Evolutionary conservation across 495 filamentous ascomycete species (phyloP), one percentile per base, ranked within the genome.

Genomic region (Beverwykella pulmonaria): DNA sequence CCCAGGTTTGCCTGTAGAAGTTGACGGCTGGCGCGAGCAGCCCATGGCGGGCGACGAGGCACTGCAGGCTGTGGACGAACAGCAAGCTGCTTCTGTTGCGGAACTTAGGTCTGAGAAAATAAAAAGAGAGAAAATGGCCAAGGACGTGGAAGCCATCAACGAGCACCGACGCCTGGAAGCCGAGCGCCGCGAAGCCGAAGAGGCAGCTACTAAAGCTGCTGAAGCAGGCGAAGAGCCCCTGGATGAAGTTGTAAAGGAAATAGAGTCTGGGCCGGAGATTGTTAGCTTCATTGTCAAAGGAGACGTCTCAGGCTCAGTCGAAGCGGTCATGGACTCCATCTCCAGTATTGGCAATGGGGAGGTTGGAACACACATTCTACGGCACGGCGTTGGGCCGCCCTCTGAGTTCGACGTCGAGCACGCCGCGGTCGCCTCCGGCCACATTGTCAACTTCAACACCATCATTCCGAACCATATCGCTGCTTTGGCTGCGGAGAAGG

Each of bases 11-110:
- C 92, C 94, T 0, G 90, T 97, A 7, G 92, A 97, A 73, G 84
- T 99, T 52, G 88, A 96, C 62, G 95, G 95, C 3, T 99, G 95
- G 95, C 87, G 87, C 67, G 92, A 96, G 55, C 90, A 93, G 48
- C 93, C 95, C 0, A 79, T 80, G n/a, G 95, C 95, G 15, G 95
- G 95, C 29, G 89, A 94, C 70, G 85, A 92, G 77, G 87, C 96
- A 10, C 79, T 99, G 1, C 90, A 98, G 76, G 90, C 93, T 0
- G 79, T 81, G 0, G 82, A 83, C 65, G 94, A 99, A 75, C 84
- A 87, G 56, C 87, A 83, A 67, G 95, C 93, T 23, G 92, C 92
- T 72, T 78, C 80, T 0, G 94, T 92, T n/a, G 84, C 93, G 1
- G 84, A 88, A 2, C 92, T 90, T 70, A 87, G 95, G 17, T 70